Evolutionary conservation across 345 rosid species (phyloP), one percentile per base, ranked within the genome.

Genomic region (Hypericum androsaemum): DNA sequence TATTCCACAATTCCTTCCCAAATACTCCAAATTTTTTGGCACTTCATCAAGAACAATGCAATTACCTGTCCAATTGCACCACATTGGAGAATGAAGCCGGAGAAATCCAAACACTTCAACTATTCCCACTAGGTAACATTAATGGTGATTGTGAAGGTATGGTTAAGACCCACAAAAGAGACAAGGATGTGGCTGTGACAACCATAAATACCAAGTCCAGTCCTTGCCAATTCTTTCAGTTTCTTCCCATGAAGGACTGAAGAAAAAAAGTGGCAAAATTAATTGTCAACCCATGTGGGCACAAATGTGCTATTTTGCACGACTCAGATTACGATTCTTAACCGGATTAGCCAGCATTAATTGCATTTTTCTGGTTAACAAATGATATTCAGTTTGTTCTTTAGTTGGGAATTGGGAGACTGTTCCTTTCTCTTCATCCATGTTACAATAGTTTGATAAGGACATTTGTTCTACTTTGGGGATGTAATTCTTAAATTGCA

Each of bases 231-330:
- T 77, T 54, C 51, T 65, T 80, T 52, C 83, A 83, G 77, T 83
- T 80, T 65, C 74, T 82, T 53, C 85, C 89, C 48, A 68, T 71
- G 64, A 79, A 71, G 70, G 77, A 64, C 54, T 80, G 67, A 80
- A 60, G 57, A 50, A 32, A 45, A 52, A 28, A 39, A 41, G 54
- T 28, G 10, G 49, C 40, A 10, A 55, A 54, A 47, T 22, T 22
- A 22, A 22, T 22, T 1, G 32, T 4, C 32, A 22, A 22, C 39
- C 68, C 83, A 75, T 76, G 83, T 74, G 83, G 65, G 52, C 38
- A 50, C 43, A 67, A 54, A 4, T 22, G 32, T 4, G 4, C 32
- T 22, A 22, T 22, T 22, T 22, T 22, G n/a, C n/a, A n/a, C n/a
- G n/a, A n/a, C n/a, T n/a, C n/a, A n/a, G n/a, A n/a, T n/a, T n/a